Conservation (phyloP, 345 rosid genomes). For the Salix arbutifolia region DNA sequence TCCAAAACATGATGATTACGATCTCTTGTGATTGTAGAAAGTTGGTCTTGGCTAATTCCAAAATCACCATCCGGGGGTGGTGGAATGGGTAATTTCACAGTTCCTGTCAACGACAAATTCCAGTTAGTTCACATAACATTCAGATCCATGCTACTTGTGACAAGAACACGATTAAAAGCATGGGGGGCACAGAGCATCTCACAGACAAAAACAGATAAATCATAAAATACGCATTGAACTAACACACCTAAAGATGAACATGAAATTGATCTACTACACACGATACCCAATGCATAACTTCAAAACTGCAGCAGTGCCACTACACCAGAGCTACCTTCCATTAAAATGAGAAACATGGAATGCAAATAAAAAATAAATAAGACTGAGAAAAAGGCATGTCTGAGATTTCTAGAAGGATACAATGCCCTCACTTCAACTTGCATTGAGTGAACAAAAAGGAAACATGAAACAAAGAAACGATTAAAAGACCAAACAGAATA, state of each 20-base stretch:
- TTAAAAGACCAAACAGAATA: background rate
- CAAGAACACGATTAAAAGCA: background rate
- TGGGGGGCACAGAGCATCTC: background rate
- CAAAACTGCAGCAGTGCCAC: background rate
- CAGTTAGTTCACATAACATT: background rate
- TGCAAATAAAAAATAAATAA: background rate
- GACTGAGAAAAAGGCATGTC: background rate
- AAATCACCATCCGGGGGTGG: constrained; percentile 49
- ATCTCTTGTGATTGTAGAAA: constrained; percentile 75
- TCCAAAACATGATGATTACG: constrained; percentile 54
- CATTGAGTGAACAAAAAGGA: background rate
- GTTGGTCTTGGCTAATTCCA: constrained; percentile 62
- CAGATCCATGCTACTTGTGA: background rate
- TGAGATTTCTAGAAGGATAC: background rate
- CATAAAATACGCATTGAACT: background rate
- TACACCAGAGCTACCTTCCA: background rate
- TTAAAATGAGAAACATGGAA: background rate
- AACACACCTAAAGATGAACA: background rate
- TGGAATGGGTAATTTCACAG: constrained; percentile 15
- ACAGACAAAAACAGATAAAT: background rate
- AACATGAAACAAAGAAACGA: background rate
- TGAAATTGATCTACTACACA: background rate
- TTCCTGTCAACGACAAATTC: constrained; percentile 21
- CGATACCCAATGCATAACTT: background rate
- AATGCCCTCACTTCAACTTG: background rate